Percentiles rank a stretch among this genome's conserved stretches.
These are phyloP conservation scores for Senna tora DNA, from an alignment of 306 rosid genomes.

Conservation along the genomic window DNA sequence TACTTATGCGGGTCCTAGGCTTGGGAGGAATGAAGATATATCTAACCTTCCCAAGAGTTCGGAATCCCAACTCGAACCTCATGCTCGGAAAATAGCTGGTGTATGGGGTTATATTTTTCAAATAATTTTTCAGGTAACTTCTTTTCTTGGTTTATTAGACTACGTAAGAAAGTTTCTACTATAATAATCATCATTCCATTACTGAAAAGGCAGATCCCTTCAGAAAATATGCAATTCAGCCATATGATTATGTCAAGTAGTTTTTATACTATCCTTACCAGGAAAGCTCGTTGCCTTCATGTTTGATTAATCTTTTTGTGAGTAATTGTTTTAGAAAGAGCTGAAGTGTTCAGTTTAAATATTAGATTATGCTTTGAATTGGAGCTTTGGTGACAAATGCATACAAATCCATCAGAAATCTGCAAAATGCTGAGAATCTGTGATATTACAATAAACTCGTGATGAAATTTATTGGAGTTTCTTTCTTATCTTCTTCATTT, in stretches of 20 bases:
- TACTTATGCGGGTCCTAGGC: conserved; percentile 48
- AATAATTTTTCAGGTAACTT: conserved; percentile 78
- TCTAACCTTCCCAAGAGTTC: conserved; percentile 47
- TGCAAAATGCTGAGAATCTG: conserved; percentile 1
- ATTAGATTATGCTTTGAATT: background rate
- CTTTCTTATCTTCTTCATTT: background rate
- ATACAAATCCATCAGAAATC: background rate
- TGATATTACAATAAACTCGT: conserved; percentile 6
- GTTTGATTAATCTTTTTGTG: background rate
- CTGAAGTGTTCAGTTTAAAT: background rate
- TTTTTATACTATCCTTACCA: background rate
- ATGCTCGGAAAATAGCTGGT: conserved; percentile 50
- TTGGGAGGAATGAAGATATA: conserved; percentile 35
- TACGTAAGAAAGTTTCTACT: background rate
- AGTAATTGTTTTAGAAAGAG: background rate
- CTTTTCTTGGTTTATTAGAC: background rate
- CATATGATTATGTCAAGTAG: background rate
- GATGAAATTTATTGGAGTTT: conserved; percentile 16
- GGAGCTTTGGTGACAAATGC: background rate
- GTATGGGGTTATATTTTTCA: conserved; percentile 66
- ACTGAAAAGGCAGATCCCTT: background rate
- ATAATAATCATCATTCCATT: background rate
- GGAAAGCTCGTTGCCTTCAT: background rate
- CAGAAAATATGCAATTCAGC: background rate
- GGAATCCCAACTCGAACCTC: conserved; percentile 36